Percentiles rank a stretch among this genome's conserved stretches.
phyloP scores from a whole-genome alignment of 306 rosid genomes.

The Casuarina equisetifolia region DNA sequence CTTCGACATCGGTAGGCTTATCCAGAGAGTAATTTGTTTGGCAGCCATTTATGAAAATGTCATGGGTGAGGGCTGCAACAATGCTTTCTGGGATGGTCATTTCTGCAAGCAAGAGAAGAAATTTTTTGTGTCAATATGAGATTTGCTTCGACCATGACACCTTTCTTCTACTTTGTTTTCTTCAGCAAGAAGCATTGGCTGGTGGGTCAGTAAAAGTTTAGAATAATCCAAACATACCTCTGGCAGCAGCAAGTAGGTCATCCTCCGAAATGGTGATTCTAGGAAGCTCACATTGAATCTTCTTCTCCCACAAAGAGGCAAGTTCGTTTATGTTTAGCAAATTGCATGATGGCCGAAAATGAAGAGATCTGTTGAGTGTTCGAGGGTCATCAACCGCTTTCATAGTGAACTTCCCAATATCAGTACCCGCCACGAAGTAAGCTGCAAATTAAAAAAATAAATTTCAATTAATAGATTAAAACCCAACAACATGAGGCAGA shows the following conservation, averaged over 20 bases:
- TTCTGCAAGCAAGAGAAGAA: not conserved
- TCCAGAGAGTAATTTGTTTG: constrained; percentile 13
- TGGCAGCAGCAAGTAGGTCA: constrained; percentile 6
- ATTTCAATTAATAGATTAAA: too few species aligned
- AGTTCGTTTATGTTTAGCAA: constrained; percentile 4
- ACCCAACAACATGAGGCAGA: too few species aligned
- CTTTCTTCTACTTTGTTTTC: too few species aligned
- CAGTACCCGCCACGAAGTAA: constrained; percentile 1
- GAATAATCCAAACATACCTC: not conserved
- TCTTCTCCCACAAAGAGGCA: constrained; percentile 18
- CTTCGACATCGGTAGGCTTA: constrained; percentile 1
- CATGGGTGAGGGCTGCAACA: constrained; percentile 17
- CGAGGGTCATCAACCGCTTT: not conserved
- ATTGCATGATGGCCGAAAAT: constrained; percentile 4
- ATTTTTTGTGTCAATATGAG: not conserved
- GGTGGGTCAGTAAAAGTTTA: too few species aligned
- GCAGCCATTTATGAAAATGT: constrained; percentile 10
- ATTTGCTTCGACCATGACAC: too few species aligned
- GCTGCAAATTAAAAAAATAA: not conserved
- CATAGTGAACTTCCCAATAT: constrained; percentile 10
- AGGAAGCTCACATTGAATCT: not conserved
- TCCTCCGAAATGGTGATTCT: constrained; percentile 1
- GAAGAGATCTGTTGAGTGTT: constrained; percentile 3
- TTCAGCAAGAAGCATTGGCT: too few species aligned
- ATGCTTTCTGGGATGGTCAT: constrained; percentile 4